Base-by-base conservation (phyloP, 2,329 filamentous ascomycete species). In the Fusarium armeniacum region DNA sequence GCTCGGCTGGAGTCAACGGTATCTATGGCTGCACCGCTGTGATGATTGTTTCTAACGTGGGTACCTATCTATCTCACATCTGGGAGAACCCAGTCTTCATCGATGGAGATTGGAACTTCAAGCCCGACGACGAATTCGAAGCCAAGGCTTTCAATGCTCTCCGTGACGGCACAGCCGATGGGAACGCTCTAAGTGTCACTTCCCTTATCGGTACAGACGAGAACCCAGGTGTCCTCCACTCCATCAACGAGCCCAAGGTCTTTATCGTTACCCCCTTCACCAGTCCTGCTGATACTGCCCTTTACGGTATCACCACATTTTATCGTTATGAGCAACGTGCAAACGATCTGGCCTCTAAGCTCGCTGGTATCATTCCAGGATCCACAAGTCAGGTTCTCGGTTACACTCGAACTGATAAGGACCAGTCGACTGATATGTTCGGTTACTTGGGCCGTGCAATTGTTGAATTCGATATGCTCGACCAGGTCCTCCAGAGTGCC, bases 1-100 rank as follows among this genome's bases (percentile, higher is more conserved):
- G 41, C 1, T 46, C 33, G 9, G 71, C 58, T 2, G 71, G 71
- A 7, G 69, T 73, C 26, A 73, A 73, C 15, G 72, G 71, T 0
- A 54, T 73, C 15, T 73, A 73, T 6, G 71, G 71, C 2, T 73
- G 71, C 2, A 73, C 71, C 0, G 58, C 69, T 6, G 71, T 73
- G 2, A 66, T 73, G 16, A 72, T 73, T 5, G 52, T 36, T 0
- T 73, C 71, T 4, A 47, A 72, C 6, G 35, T 43, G 26, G 71
- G 71, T 15, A 60, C 63, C 5, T 73, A 73, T 33, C 32, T 73
- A 1, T 73, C 71, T 1, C 71, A 73, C 8, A 73, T 73, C 33
- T 73, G 71, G 71, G 71, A 73, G n/a, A 47, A 47, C 18, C 45
- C 45, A 5, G 45, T 47, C 13, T 47, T 47, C 12, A 30, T 47